These are phyloP conservation scores for Acrodontium crateriforme DNA, from an alignment of 2,329 filamentous ascomycete species.

Conservation along the genomic window DNA sequence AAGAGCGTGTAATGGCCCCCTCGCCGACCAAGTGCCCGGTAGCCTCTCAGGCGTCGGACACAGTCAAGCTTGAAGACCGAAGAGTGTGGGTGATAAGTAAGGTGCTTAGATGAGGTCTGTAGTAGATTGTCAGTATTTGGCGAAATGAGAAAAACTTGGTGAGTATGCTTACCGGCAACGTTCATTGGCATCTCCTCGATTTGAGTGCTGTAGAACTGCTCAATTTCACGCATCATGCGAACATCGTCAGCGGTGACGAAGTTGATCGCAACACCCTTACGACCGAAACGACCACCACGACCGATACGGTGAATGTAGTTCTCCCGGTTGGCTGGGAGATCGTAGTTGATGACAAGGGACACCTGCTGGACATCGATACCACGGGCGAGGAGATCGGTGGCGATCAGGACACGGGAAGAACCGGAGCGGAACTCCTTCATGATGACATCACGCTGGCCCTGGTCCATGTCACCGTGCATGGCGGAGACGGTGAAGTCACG, in stretches of 20 bases:
- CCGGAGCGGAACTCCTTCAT: slow-evolving; percentile 99
- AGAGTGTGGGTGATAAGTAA: slow-evolving; percentile 6
- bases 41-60: slow-evolving; percentile 6
- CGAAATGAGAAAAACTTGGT: not conserved
- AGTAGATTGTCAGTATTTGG: slow-evolving; percentile 24
- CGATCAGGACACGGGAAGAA: slow-evolving; percentile 83
- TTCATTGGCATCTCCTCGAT: slow-evolving; percentile 99
- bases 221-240: slow-evolving; percentile 99
- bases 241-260: slow-evolving; percentile 98
- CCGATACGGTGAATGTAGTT: slow-evolving; percentile 99
- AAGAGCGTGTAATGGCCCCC: too few species aligned
- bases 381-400: slow-evolving; percentile 93
- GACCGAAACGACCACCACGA: slow-evolving; percentile 98
- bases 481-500: slow-evolving; percentile 97
- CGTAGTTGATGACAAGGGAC: slow-evolving; percentile 99
- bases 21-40: not conserved
- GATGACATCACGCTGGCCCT: slow-evolving; percentile 93
- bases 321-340: slow-evolving; percentile 95
- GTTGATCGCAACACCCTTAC: slow-evolving; percentile 99
- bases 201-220: slow-evolving; percentile 99
- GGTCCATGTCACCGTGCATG: slow-evolving; percentile 99
- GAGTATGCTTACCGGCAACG: slow-evolving; percentile 44
- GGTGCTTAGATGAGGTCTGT: slow-evolving; percentile 27
- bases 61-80: slow-evolving; percentile 12
- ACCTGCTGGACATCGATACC: slow-evolving; percentile 99